Base-by-base conservation (phyloP, 148 eudicot species). In the Camellia lanceoleosa region DNA sequence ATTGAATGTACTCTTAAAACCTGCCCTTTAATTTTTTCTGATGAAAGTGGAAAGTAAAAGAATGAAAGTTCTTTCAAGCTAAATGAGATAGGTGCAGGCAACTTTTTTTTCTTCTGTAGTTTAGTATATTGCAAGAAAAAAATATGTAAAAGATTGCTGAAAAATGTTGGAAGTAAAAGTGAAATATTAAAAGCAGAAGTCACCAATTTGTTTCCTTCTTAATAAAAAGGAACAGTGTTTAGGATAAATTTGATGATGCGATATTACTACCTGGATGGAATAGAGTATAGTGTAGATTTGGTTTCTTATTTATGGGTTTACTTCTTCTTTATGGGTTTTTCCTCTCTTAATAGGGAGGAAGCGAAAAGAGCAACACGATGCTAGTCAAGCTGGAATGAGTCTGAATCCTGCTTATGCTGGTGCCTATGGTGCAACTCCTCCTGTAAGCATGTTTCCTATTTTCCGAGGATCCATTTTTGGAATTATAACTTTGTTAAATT, bases 291-390 rank as follows among this genome's bases (percentile, higher is more conserved):
- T 71, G 13, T n/a, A 11, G 73, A 54, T 20, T 77, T 47, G 3
- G 58, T 30, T 70, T 20, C 18, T 23, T 59, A 4, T 47, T 79
- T 14, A 19, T 63, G 13, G 55, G 7, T 63, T 41, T 49, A 30
- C 38, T 70, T 20, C 18, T 23, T 59, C 1, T 47, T 79, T 14
- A 19, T 76, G 13, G 55, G 7, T 63, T 41, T 49, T 80, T 10
- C 74, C 3, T 68, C 16, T 30, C 74, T 5, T 67, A 55, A 61
- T 51, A 93, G 97, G 97, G 82, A 89, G 87, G 86, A 93, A 92
- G 90, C 81, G 86, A 71, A 95, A 87, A 81, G 97, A 93, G 14
- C 97, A 93, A 80, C 88, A 90, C 46, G 97, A 95, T 85, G 85
- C 92, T 44, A 93, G 87, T 85, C 98, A 88, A 87, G 91, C 90